These are phyloP conservation scores for Hortaea sp. DNA, from an alignment of 2,329 filamentous ascomycete species.

Conservation along the genomic window DNA sequence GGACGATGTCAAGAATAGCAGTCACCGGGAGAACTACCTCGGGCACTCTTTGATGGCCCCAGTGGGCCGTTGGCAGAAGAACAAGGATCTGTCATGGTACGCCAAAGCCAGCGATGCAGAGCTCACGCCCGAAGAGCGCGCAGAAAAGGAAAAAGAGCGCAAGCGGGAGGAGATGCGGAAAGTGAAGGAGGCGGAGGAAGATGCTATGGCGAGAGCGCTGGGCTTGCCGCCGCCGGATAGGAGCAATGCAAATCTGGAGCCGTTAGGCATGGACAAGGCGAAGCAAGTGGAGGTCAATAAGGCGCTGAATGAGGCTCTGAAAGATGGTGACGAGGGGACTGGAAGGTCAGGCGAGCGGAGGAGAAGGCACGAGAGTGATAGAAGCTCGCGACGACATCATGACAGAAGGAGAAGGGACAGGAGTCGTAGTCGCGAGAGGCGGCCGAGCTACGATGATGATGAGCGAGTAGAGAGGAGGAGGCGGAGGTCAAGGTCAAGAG, in stretches of 20 bases:
- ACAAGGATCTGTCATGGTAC: slow-evolving; percentile 58
- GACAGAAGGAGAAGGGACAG: slow-evolving; percentile 14
- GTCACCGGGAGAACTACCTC: slow-evolving; percentile 81
- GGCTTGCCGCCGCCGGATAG: slow-evolving; percentile 63
- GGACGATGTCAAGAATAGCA: slow-evolving; percentile 81
- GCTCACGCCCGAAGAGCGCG: slow-evolving; percentile 38
- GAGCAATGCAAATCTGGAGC: slow-evolving; percentile 53
- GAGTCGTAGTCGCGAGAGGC: slow-evolving; percentile 15
- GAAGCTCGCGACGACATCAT: slow-evolving; percentile 11
- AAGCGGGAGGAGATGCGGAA: slow-evolving; percentile 60
- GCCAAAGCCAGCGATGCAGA: slow-evolving; percentile 47
- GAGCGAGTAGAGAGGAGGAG: slow-evolving; percentile 12
- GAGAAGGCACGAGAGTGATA: slow-evolving; percentile 10
- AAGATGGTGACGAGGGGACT: slow-evolving; percentile 29
- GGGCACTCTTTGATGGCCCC: slow-evolving; percentile 85
- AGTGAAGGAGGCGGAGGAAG: slow-evolving; percentile 86
- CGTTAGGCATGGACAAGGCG: slow-evolving; percentile 44
- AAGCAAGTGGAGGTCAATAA: slow-evolving; percentile 48
- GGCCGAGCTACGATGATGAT: slow-evolving; percentile 9
- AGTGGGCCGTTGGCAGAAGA: slow-evolving; percentile 84
- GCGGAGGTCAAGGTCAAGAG: slow-evolving; percentile 19
- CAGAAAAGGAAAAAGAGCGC: slow-evolving; percentile 60
- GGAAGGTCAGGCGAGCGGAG: slow-evolving; percentile 18
- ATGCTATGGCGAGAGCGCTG: slow-evolving; percentile 73
- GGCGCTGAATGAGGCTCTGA: slow-evolving; percentile 40